Base-by-base conservation (phyloP, 2,329 filamentous ascomycete genomes). In the Ascochyta rabiei region DNA sequence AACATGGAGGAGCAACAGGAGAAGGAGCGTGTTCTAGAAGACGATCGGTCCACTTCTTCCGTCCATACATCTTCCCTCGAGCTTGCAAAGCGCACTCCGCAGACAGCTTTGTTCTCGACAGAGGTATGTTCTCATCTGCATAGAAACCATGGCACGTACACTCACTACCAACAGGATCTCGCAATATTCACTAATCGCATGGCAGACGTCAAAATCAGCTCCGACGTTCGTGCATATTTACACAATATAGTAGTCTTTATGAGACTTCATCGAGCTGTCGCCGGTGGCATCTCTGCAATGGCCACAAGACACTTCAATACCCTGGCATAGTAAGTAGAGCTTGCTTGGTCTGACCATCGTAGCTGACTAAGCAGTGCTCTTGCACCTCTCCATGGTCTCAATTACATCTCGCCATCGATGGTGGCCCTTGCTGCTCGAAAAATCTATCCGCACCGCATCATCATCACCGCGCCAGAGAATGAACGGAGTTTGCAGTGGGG, bases 401-500 rank as follows among this genome's bases (percentile, higher is more conserved):
- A 88, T 64, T 98, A 88, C 72, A 87, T 91, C 5, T 92, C 93
- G 0, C 93, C 95, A 0, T 89, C 91, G 1, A 83, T 98, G 23
- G 88, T 97, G 18, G 86, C 83, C 7, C 80, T 99, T 40, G 95
- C 95, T 5, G 87, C 89, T 2, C 86, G 86, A 57, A 98, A 98
- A 77, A 84, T 96, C 21, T 99, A 96, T 70, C 82, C 89, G 16
- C 95, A 99, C 76, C 87, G 92, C 8, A 86, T 99, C 28, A 76
- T 84, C 13, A 83, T 97, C 50, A 85, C 89, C 0, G 76, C 77
- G 1, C 83, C 90, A 1, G 83, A 86, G 57, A 85, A 86, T 53
- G 95, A 98, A 77, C 83, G 92, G 42, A 97, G 92, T 72, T 83
- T 96, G 79, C 91, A 96, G 73, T 99, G 96, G 86, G 95, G 95